Evolutionary conservation across 108 stramenopile species (phyloP).

Genomic region (Fistulifera pelliculosa): DNA sequence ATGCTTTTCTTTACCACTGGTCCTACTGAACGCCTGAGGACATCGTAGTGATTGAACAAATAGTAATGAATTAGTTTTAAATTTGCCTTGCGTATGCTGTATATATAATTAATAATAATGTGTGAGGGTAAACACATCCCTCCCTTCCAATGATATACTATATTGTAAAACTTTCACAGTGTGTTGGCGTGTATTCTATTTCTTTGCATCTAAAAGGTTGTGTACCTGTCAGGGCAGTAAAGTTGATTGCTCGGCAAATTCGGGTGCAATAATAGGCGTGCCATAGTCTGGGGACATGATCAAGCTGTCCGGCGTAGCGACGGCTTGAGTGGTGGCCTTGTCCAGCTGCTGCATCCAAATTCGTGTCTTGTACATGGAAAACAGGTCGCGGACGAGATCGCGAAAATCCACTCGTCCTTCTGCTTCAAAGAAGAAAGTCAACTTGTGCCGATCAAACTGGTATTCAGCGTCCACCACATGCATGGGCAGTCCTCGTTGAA

Average conservation of each 20-base stretch:
- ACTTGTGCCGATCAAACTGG: conserved; percentile 95
- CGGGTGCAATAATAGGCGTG: conserved; percentile 45
- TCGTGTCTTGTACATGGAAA: conserved; percentile 96
- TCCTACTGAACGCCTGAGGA: no score
- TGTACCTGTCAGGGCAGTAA: no score
- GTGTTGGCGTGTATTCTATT: no score
- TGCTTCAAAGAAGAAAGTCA: conserved; percentile 96
- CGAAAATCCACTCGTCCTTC: conserved; percentile 94
- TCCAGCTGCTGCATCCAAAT: conserved; percentile 98
- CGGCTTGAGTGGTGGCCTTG: conserved; percentile 31
- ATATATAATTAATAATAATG: no score
- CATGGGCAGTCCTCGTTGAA: conserved; percentile 86
- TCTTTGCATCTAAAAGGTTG: no score
- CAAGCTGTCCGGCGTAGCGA: conserved; percentile 16
- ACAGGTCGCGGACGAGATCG: conserved; percentile 94
- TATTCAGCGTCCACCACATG: conserved; percentile 94
- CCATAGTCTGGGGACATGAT: conserved; percentile 27
- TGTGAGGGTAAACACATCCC: no score
- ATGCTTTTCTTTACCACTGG: no score
- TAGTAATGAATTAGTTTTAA: no score
- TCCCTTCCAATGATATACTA: no score
- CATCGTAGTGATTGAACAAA: no score
- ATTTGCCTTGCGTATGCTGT: no score
- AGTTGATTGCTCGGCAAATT: conserved; percentile 15
- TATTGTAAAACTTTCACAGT: no score